phyloP scores from a whole-genome alignment of 2,329 filamentous ascomycete genomes.

The Fusarium floridanum region DNA sequence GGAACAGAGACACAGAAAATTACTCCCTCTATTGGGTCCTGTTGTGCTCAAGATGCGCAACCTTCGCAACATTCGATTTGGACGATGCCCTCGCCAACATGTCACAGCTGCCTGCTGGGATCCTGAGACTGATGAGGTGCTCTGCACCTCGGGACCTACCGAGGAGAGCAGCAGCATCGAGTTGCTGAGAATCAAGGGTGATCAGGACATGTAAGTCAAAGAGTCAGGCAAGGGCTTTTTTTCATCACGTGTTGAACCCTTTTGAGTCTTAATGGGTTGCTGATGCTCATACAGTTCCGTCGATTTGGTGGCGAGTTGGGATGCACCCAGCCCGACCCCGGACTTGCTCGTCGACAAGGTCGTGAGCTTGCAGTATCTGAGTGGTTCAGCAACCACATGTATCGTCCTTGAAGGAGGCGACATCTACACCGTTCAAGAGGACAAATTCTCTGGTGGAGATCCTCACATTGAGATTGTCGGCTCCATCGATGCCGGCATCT shows the following conservation, averaged over 20 bases:
- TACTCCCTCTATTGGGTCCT: neutral
- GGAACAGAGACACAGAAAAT: neutral
- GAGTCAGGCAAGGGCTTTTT: slow-evolving; percentile 46
- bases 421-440: slow-evolving; percentile 85
- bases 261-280: slow-evolving; percentile 20
- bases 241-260: neutral
- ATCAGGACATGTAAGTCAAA: slow-evolving; percentile 59
- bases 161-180: slow-evolving; percentile 78
- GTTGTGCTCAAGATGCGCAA: slow-evolving; percentile 78
- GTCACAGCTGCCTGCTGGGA: slow-evolving; percentile 90
- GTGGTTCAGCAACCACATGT: slow-evolving; percentile 81
- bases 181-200: slow-evolving; percentile 68
- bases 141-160: slow-evolving; percentile 88
- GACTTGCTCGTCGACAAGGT: slow-evolving; percentile 81
- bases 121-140: slow-evolving; percentile 78
- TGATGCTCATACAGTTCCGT: slow-evolving; percentile 46
- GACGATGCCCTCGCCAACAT: slow-evolving; percentile 71
- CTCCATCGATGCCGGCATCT: slow-evolving; percentile 91
- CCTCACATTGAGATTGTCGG: slow-evolving; percentile 95
- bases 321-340: slow-evolving; percentile 84
- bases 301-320: slow-evolving; percentile 81
- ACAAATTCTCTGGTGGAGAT: slow-evolving; percentile 60
- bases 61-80: slow-evolving; percentile 81
- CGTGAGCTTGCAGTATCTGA: slow-evolving; percentile 85
- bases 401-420: slow-evolving; percentile 91